phyloP scores from a whole-genome alignment of 2,329 filamentous ascomycete species.

The Claviceps spartinae region DNA sequence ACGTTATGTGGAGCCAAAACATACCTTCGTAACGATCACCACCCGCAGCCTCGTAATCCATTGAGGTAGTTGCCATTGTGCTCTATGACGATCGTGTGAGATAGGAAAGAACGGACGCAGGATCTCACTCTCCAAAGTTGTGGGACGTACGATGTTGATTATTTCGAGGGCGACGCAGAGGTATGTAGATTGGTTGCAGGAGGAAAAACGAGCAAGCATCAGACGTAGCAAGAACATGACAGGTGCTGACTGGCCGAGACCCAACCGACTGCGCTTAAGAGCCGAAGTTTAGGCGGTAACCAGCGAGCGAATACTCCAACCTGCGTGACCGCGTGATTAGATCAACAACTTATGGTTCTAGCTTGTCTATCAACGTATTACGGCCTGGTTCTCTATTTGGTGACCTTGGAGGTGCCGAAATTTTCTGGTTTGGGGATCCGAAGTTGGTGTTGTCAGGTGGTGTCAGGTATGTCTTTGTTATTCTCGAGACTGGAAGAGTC shows the following conservation, averaged over 20 bases:
- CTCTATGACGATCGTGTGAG: background rate
- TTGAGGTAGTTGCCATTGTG: conserved; percentile 48
- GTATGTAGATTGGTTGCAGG: background rate
- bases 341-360: background rate
- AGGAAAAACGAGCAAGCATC: conserved; percentile 6
- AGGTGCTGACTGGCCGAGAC: background rate
- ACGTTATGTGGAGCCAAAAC: conserved; percentile 3
- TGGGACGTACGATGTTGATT: background rate
- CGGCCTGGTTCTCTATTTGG: too few species aligned
- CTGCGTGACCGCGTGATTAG: background rate
- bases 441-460: too few species aligned
- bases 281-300: conserved; percentile 7
- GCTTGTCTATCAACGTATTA: background rate
- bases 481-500: background rate
- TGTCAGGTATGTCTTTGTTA: too few species aligned
- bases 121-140: background rate
- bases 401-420: too few species aligned
- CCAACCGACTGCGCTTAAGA: conserved; percentile 1
- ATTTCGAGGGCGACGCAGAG: conserved; percentile 1
- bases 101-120: conserved; percentile 6
- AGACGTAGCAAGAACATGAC: background rate
- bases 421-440: too few species aligned
- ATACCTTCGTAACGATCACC: conserved; percentile 53
- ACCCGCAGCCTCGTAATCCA: conserved; percentile 58
- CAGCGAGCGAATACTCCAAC: background rate